phyloP scores from a whole-genome alignment of 2,329 filamentous ascomycete genomes.

The Exophiala spinifera region DNA sequence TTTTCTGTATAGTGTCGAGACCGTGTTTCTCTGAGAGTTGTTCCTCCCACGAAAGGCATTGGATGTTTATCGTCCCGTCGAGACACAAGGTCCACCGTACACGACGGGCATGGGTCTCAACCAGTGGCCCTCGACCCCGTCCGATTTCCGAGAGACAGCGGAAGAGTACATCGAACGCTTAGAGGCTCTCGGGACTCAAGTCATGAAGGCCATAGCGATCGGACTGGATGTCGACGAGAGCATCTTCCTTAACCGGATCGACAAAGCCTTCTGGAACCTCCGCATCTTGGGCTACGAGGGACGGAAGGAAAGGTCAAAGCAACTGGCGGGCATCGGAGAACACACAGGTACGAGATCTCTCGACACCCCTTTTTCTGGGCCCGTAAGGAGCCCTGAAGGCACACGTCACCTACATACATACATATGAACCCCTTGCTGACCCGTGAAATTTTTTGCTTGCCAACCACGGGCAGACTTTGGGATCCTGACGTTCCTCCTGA shows the following conservation, averaged over 20 bases:
- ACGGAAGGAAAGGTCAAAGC: not conserved
- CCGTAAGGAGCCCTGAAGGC: too few relatives aligned
- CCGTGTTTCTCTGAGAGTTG: not conserved
- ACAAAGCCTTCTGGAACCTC: constrained; percentile 24
- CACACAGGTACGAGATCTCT: constrained; percentile 14
- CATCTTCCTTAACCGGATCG: constrained; percentile 13
- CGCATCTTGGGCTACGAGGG: constrained; percentile 19
- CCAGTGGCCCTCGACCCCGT: constrained; percentile 10
- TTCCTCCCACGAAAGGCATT: constrained; percentile 3
- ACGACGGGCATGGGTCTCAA: constrained; percentile 15
- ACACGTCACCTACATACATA: too few relatives aligned
- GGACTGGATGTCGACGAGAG: constrained; percentile 21
- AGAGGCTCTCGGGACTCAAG: constrained; percentile 6
- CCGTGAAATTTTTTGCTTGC: too few relatives aligned
- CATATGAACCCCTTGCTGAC: too few relatives aligned
- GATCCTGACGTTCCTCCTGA: constrained; percentile 23
- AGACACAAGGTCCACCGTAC: constrained; percentile 10
- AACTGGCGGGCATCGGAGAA: constrained; percentile 15
- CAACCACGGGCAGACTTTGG: constrained; percentile 18
- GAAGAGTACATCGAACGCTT: constrained; percentile 18
- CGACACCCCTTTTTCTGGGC: too few relatives aligned
- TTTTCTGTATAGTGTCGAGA: not conserved
- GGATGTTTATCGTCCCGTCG: constrained; percentile 17
- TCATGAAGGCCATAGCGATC: constrained; percentile 19
- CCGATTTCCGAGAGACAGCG: constrained; percentile 4